A percentile compares a stretch with the other conserved stretches of the same genome.
Evolutionary conservation across 805 yeast species (phyloP).

Genomic region (Blastobotrys attinorum): DNA sequence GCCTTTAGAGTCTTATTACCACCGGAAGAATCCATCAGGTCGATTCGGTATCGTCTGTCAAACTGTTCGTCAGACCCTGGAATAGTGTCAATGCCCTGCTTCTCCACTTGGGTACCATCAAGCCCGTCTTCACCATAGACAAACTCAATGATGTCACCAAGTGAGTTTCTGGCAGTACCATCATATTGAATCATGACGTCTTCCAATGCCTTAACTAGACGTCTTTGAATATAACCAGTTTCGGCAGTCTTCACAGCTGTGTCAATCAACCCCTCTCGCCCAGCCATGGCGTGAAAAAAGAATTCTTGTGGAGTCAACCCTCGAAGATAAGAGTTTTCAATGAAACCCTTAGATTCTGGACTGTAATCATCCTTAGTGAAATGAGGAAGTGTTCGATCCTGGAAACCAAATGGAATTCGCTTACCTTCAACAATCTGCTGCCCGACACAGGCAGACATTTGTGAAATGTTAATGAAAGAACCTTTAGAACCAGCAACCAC

Average conservation of each 20-base stretch:
- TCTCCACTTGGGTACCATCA: slow-evolving; percentile 97
- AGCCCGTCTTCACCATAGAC: slow-evolving; percentile 98
- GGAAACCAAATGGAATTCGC: slow-evolving; percentile 96
- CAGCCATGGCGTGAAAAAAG: slow-evolving; percentile 99
- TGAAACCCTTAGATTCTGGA: slow-evolving; percentile 97
- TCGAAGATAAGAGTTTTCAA: slow-evolving; percentile 92
- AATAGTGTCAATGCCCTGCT: slow-evolving; percentile 89
- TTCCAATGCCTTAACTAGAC: slow-evolving; percentile 92
- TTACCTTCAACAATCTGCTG: slow-evolving; percentile 99
- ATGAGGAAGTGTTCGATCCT: slow-evolving; percentile 94
- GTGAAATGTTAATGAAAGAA: slow-evolving; percentile 96
- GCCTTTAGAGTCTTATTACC: slow-evolving; percentile 50
- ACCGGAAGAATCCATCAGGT: slow-evolving; percentile 60
- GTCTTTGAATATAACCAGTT: slow-evolving; percentile 97
- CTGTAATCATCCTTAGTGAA: slow-evolving; percentile 98
- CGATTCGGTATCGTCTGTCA: slow-evolving; percentile 78
- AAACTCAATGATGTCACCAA: slow-evolving; percentile 94
- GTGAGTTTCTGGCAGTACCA: slow-evolving; percentile 95
- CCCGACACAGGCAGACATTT: slow-evolving; percentile 99
- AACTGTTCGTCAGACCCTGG: slow-evolving; percentile 86
- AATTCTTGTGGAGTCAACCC: slow-evolving; percentile 98
- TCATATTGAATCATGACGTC: slow-evolving; percentile 98
- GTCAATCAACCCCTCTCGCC: slow-evolving; percentile 99
- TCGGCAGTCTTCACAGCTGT: slow-evolving; percentile 99
- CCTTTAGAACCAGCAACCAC: slow-evolving; percentile 99